Evolutionary conservation across 2,329 filamentous ascomycete genomes (phyloP), one percentile per base, ranked within the genome.

Genomic region (Alternaria ethzedia): DNA sequence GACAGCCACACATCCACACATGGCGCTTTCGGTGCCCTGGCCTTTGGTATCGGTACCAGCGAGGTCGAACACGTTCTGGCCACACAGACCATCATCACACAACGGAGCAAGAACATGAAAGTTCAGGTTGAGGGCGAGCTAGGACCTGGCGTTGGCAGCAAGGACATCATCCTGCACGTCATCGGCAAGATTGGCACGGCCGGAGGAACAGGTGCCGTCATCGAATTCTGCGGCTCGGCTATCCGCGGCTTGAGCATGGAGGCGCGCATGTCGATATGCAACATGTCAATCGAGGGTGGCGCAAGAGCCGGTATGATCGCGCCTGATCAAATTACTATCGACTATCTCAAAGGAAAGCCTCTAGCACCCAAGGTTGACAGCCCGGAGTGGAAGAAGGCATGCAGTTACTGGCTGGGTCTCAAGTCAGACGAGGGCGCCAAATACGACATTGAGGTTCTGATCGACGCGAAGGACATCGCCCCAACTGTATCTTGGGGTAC

Each of bases 1-100:
- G 96, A 99, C 86, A 97, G 92, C 77, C 96, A 99, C 81, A 99
- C 96, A 50, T 97, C 95, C 25, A 99, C 96, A 67, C 96, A 99
- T 83, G 96, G 96, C 75, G 96, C 96, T 56, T 99, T 98, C 75
- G 96, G 96, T 71, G 88, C 94, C 72, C 88, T 98, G 66, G 96
- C 96, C 44, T 97, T 97, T 78, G 96, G 96, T 81, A 99, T 99
- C 77, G 96, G 96, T 74, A 99, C 96, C 66, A 97, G 93, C 79
- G 96, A 99, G 84, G 96, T 98, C 71, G 96, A 99, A 87, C 95
- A 99, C 82, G 96, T 99, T 67, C 88, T 99, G 61, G 96, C 96
- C 56, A 98, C 96, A 13, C 96, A 98, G 82, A 97, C 94, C 64
- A 85, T 99, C 70, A 94, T 97, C 80, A 97, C 94, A 67, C 93